Conservation (phyloP, 1,284 basidiomycete species). For the Wallemia ichthyophaga region DNA sequence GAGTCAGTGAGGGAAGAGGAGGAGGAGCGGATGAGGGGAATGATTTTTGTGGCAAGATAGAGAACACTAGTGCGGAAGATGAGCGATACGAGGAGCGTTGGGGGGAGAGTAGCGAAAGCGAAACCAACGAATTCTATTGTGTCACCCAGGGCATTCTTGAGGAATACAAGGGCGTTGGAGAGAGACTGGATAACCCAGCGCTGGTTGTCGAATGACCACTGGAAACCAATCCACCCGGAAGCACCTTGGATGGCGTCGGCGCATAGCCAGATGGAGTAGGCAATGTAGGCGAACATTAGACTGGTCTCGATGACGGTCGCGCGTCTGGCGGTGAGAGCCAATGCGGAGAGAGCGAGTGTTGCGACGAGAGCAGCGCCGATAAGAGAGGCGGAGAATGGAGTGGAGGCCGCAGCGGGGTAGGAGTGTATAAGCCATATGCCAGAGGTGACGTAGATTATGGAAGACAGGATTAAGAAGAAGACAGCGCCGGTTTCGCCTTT, state of each 20-base stretch:
- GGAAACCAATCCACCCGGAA: neutral
- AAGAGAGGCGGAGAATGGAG: constrained; percentile 51
- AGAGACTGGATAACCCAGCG: neutral
- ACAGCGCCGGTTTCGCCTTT: constrained; percentile 39
- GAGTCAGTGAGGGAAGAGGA: constrained; percentile 21
- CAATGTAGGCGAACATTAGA: neutral
- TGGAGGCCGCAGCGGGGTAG: constrained; percentile 44
- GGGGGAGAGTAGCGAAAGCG: constrained; percentile 29
- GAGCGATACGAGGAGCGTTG: constrained; percentile 51
- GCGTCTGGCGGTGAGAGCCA: constrained; percentile 55
- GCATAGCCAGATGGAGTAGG: constrained; percentile 1
- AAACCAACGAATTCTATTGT: constrained; percentile 4
- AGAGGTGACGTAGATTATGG: constrained; percentile 10
- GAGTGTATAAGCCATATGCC: constrained; percentile 20
- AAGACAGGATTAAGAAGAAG: constrained; percentile 10
- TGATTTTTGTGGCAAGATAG: constrained; percentile 53
- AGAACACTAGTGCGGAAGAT: constrained; percentile 51
- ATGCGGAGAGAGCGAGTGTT: constrained; percentile 55
- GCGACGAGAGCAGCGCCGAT: constrained; percentile 41
- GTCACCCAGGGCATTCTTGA: constrained; percentile 5
- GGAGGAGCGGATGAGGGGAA: constrained; percentile 29
- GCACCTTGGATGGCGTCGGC: neutral
- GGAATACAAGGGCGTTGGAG: constrained; percentile 3
- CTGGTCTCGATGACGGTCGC: constrained; percentile 73
- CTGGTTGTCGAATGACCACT: neutral